Evolutionary conservation across 805 yeast genomes (phyloP).

Genomic region (Candida saitoana): DNA sequence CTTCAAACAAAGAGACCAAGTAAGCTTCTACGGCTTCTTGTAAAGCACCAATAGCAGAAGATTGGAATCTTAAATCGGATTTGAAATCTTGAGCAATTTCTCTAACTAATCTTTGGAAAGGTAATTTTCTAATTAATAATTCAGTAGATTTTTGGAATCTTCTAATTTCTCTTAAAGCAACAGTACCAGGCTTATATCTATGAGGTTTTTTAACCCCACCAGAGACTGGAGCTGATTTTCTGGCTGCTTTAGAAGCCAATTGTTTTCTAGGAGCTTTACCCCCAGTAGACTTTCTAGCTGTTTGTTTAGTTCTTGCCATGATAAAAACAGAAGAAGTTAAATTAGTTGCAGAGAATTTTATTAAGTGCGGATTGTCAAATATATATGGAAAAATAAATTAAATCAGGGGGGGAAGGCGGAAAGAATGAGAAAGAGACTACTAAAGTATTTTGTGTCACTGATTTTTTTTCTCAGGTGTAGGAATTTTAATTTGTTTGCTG

Average conservation of each 20-base stretch:
- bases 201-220: conserved; percentile 94
- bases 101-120: conserved; percentile 95
- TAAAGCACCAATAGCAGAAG: conserved; percentile 94
- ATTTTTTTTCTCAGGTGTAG: too few relatives aligned
- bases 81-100: conserved; percentile 94
- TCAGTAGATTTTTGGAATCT: conserved; percentile 97
- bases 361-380: neutral
- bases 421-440: too few relatives aligned
- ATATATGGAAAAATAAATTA: too few relatives aligned
- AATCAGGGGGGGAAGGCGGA: neutral
- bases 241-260: conserved; percentile 87
- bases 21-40: conserved; percentile 99
- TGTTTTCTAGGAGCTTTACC: conserved; percentile 96
- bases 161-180: conserved; percentile 94
- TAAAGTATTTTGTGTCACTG: too few relatives aligned
- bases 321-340: conserved; percentile 6
- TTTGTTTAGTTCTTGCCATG: conserved; percentile 95
- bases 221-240: conserved; percentile 87
- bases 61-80: conserved; percentile 93
- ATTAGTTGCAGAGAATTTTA: neutral
- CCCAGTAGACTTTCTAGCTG: conserved; percentile 93
- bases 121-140: conserved; percentile 89
- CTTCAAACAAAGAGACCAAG: conserved; percentile 93
- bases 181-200: conserved; percentile 97
- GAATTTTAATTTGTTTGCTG: too few relatives aligned